Evolutionary conservation across 805 yeast genomes (phyloP), one percentile per base, ranked within the genome.

Genomic region (Priceomyces medius): DNA sequence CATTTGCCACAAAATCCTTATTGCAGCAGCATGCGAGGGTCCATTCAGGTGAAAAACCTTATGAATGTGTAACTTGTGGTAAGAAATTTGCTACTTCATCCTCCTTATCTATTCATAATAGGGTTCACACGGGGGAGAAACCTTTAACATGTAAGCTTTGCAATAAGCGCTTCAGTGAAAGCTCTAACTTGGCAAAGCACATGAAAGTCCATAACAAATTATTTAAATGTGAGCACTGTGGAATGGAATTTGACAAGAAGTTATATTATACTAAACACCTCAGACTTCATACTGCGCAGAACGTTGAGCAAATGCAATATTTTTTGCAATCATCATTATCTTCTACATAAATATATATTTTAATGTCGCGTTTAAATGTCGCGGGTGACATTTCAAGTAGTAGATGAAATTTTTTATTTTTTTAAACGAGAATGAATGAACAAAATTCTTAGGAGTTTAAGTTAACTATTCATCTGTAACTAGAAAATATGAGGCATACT

Each of bases 31-130:
- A 93, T 62, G 61, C 76, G 68, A 70, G 97, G 39, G 81, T 79
- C 2, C 98, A 91, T 59, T 80, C 91, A 1, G 97, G 97, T 2
- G 97, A 89, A 53, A 85, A 81, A 55, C 98, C 98, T 1, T 89
- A 74, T 59, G 61, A 61, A 40, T 91, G 99, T 61, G 68, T 74
- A 19, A 56, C 69, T 1, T 91, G 99, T 61, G 82, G 77, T 3
- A 90, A 88, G 59, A 59, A 68, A 19, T 91, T 91, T 66, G 85
- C 96, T 8, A 88, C 95, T 2, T 77, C 86, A 20, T 82, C 93
- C 3, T 83, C 93, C 12, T 68, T 90, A 34, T 83, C 88, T 1
- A 88, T 91, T 21, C 98, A 93, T 64, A 63, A 76, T 35, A 71
- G 98, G 45, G 82, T 82, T 2, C 99, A 91, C 61, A 85, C 96